phyloP scores from a whole-genome alignment of 768 basidiomycete species.

The Suillus variegatus region DNA sequence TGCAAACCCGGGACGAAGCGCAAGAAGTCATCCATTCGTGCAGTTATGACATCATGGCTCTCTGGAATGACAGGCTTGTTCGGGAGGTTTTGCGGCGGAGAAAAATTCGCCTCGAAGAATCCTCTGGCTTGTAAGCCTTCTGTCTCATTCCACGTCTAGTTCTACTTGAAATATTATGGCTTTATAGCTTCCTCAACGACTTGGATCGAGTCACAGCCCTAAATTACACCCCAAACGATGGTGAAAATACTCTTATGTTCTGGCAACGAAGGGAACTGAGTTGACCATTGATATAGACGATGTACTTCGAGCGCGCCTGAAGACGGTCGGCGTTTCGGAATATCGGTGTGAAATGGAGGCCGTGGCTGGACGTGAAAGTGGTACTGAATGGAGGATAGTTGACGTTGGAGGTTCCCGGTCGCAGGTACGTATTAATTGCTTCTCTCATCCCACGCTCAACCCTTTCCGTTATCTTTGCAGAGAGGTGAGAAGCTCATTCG shows the following conservation, averaged over 20 bases:
- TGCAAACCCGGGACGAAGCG: conserved; percentile 34
- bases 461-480: conserved; percentile 24
- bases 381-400: conserved; percentile 56
- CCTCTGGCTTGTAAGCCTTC: conserved; percentile 46
- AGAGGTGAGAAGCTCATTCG: conserved; percentile 28
- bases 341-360: conserved; percentile 83
- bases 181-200: conserved; percentile 48
- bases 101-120: conserved; percentile 51
- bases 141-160: background rate
- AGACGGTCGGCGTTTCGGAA: conserved; percentile 76
- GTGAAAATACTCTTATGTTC: conserved; percentile 25
- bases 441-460: background rate
- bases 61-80: conserved; percentile 48
- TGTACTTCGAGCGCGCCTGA: conserved; percentile 52
- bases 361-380: conserved; percentile 47
- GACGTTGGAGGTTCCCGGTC: conserved; percentile 55
- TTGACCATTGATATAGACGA: conserved; percentile 39
- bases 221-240: conserved; percentile 49
- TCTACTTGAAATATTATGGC: background rate
- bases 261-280: background rate
- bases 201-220: conserved; percentile 47
- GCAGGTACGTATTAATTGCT: conserved; percentile 38
- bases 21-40: conserved; percentile 44
- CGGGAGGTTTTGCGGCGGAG: conserved; percentile 43
- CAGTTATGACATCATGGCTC: conserved; percentile 42